Evolutionary conservation across 441 rosid species (phyloP).

Genomic region (Euphorbia corollata): DNA sequence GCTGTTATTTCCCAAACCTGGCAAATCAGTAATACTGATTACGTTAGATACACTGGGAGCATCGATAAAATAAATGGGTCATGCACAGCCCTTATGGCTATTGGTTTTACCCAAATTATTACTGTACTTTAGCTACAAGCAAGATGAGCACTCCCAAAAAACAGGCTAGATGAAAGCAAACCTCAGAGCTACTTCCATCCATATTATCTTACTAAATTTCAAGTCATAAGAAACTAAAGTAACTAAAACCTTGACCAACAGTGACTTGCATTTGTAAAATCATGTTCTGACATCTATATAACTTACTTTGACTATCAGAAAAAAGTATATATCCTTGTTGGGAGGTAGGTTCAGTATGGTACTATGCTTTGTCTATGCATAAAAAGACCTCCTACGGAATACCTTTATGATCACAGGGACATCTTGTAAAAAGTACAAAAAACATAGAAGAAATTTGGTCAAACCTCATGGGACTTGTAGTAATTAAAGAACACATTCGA

Average conservation of each 20-base stretch:
- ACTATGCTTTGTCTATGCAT: no score
- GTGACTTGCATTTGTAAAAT: background rate
- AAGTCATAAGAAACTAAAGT: background rate
- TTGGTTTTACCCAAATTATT: background rate
- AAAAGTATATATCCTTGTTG: no score
- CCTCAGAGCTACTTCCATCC: background rate
- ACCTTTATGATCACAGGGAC: background rate
- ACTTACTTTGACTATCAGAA: background rate
- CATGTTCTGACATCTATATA: background rate
- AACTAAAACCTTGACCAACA: background rate
- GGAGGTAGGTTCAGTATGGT: no score
- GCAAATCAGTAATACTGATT: slow-evolving; percentile 22
- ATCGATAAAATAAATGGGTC: background rate
- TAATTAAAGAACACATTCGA: slow-evolving; percentile 3
- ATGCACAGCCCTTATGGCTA: background rate
- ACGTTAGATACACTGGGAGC: background rate
- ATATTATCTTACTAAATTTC: background rate
- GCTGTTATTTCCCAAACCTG: slow-evolving; percentile 99
- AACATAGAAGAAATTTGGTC: background rate
- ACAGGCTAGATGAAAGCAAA: background rate
- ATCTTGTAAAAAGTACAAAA: background rate
- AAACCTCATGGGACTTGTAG: background rate
- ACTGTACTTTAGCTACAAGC: background rate
- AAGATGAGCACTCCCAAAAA: no score
- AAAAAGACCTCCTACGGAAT: no score